These are phyloP conservation scores for Epichloe aotearoae DNA, from an alignment of 2,329 filamentous ascomycete species.

Conservation along the genomic window DNA sequence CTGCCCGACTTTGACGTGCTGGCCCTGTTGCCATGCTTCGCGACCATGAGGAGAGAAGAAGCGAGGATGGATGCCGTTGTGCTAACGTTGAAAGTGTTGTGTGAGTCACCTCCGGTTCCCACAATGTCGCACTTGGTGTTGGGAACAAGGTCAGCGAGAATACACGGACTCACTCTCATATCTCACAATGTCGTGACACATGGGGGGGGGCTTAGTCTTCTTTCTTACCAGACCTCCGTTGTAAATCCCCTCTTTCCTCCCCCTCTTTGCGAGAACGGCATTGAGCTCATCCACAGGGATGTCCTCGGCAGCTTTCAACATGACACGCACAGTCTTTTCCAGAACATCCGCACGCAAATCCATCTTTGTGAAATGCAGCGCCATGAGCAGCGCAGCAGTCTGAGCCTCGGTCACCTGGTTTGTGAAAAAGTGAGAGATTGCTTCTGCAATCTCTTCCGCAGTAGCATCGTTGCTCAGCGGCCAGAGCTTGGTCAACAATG, in stretches of 20 bases:
- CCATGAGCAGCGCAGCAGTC: conserved; percentile 74
- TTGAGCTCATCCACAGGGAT: conserved; percentile 53
- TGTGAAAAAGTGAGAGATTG: conserved; percentile 83
- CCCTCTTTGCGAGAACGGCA: conserved; percentile 45
- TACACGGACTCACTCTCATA: conserved; percentile 3
- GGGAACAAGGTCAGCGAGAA: background rate
- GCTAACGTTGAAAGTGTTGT: conserved; percentile 97
- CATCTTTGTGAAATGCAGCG: conserved; percentile 79
- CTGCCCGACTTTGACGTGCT: conserved; percentile 93
- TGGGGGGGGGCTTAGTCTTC: background rate
- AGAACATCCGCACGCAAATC: conserved; percentile 79
- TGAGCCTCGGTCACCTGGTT: conserved; percentile 81
- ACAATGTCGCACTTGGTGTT: conserved; percentile 70
- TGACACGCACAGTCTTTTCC: conserved; percentile 67
- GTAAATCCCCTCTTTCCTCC: conserved; percentile 60
- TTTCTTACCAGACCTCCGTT: conserved; percentile 63
- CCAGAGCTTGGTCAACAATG: conserved; percentile 62
- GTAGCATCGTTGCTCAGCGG: conserved; percentile 43
- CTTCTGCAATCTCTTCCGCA: conserved; percentile 74
- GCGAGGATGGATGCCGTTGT: conserved; percentile 90
- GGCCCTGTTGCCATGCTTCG: conserved; percentile 92
- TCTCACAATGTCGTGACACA: background rate
- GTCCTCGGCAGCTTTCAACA: conserved; percentile 65
- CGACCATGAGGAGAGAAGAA: conserved; percentile 70
- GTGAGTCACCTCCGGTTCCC: conserved; percentile 87